phyloP scores from a whole-genome alignment of 2,329 filamentous ascomycete genomes.

The Microcyclosporella mali region DNA sequence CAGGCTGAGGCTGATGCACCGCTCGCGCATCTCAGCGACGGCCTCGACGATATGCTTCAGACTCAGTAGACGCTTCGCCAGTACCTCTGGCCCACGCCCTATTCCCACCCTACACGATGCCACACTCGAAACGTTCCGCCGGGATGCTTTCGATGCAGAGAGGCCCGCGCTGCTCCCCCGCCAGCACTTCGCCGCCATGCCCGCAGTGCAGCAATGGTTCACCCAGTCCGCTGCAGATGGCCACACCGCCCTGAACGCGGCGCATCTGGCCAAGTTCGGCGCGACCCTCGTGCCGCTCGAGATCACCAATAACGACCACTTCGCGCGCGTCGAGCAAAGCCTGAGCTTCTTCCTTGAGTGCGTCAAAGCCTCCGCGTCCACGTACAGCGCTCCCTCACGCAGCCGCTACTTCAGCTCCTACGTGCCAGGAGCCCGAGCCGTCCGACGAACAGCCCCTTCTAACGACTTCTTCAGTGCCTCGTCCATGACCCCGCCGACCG shows the following conservation, averaged over 20 bases:
- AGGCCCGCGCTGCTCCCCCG: slow-evolving; percentile 49
- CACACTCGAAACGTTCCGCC: slow-evolving; percentile 43
- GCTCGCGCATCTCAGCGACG: slow-evolving; percentile 7
- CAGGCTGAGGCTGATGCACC: slow-evolving; percentile 11
- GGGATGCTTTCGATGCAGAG: slow-evolving; percentile 48
- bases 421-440: slow-evolving; percentile 22
- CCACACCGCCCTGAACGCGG: slow-evolving; percentile 26
- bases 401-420: slow-evolving; percentile 27
- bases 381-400: slow-evolving; percentile 8
- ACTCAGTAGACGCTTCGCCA: slow-evolving; percentile 13
- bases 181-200: slow-evolving; percentile 40
- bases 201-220: slow-evolving; percentile 59
- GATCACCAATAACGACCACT: slow-evolving; percentile 45
- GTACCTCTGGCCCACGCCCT: slow-evolving; percentile 3
- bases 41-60: slow-evolving; percentile 9
- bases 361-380: slow-evolving; percentile 27
- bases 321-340: slow-evolving; percentile 54
- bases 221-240: slow-evolving; percentile 1
- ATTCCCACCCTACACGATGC: slow-evolving; percentile 24
- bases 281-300: slow-evolving; percentile 54
- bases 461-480: slow-evolving; percentile 27
- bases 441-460: slow-evolving; percentile 16
- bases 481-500: slow-evolving; percentile 16
- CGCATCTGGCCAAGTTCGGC: slow-evolving; percentile 43
- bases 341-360: slow-evolving; percentile 60